Base-by-base conservation (phyloP, 306 rosid species). In the Pterocarpus macrocarpus region DNA sequence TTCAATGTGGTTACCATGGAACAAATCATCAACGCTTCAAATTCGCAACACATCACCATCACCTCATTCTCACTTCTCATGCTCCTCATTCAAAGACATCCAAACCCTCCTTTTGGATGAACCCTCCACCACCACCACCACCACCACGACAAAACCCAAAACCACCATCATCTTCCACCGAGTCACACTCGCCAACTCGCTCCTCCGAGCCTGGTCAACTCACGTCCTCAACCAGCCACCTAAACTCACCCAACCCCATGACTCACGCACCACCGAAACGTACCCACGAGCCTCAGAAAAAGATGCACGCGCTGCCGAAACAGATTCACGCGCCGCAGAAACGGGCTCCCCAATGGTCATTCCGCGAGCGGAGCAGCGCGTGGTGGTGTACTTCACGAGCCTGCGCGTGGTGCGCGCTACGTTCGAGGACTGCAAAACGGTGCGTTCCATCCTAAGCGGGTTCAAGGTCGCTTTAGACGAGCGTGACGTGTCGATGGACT, bases 1-100 rank as follows among this genome's bases (percentile, higher is more conserved):
- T 85, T 80, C 94, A 88, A 95, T 95, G 99, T 95, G 92, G 97
- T 91, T 85, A 85, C 86, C 94, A 87, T 87, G 94, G 97, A 71
- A 85, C 69, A 93, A 91, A 89, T 87, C 91, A 89, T 87, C 91
- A 64, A 69, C 94, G 53, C 86, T 89, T 63, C 88, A 83, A 81
- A 84, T 92, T 72, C 88, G 83, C 77, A 55, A 76, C 82, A 87
- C 80, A 71, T 32, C 84, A 33, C 64, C 92, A 41, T 69, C 90
- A 0, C 86, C 87, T 8, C 53, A 5, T 5, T 76, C 98, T 2
- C 59, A 88, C 1, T 95, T 95, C 89, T 83, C 90, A 8, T 91
- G 91, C 78, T 95, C 98, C 44, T 91, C 99, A 33, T 93, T 95
- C 87, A 95, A 93, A 82, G 99, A 91, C 88, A 81, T 95, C 44